Evolutionary conservation across 768 basidiomycete species (phyloP).

Genomic region (Agaricus subrufescens): DNA sequence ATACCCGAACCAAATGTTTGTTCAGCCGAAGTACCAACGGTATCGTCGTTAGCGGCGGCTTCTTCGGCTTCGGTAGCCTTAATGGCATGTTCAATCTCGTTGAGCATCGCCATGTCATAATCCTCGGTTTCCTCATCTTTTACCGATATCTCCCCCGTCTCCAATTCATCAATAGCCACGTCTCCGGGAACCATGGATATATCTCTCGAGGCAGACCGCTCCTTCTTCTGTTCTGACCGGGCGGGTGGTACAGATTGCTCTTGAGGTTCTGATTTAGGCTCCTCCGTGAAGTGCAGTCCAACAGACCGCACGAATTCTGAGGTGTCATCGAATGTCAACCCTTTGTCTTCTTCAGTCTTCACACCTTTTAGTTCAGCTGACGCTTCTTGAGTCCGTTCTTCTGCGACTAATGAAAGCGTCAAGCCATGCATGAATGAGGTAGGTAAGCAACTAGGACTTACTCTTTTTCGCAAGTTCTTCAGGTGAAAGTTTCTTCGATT

Average conservation of each 20-base stretch:
- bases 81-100: constrained; percentile 70
- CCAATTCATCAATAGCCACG: constrained; percentile 65
- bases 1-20: constrained; percentile 80
- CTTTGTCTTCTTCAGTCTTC: constrained; percentile 40
- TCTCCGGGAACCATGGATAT: constrained; percentile 58
- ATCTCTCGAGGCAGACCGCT: constrained; percentile 41
- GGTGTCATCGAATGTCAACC: constrained; percentile 91
- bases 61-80: constrained; percentile 56
- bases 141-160: constrained; percentile 74
- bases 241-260: constrained; percentile 21
- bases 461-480: constrained; percentile 80
- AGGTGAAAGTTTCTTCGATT: constrained; percentile 68
- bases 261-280: constrained; percentile 42
- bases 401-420: constrained; percentile 47
- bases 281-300: constrained; percentile 54
- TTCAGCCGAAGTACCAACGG: constrained; percentile 66
- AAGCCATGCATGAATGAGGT: neutral
- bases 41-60: constrained; percentile 20
- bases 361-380: constrained; percentile 29
- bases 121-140: constrained; percentile 78
- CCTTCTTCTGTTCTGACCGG: neutral
- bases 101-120: constrained; percentile 67
- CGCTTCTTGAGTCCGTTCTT: constrained; percentile 48
- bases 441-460: constrained; percentile 27
- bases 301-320: constrained; percentile 93